Conservation (phyloP, 179 eudicot genomes). For the Corrigiola litoralis region DNA sequence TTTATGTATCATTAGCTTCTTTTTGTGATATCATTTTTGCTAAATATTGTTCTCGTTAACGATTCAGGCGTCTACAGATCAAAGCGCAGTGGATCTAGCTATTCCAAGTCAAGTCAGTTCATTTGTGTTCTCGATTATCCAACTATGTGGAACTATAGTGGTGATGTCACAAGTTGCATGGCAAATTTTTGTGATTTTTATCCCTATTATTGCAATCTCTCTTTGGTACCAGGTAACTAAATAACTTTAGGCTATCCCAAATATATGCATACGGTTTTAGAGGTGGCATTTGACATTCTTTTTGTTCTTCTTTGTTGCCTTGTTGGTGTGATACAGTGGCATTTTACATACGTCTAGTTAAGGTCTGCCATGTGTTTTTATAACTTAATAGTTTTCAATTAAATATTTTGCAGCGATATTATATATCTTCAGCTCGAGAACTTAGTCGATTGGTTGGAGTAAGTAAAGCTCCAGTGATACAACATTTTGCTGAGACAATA, state of each 20-base stretch:
- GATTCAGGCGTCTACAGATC: slow-evolving; percentile 81
- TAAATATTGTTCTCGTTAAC: too few relatives aligned
- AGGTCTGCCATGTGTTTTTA: background rate
- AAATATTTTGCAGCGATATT: slow-evolving; percentile 51
- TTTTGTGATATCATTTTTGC: too few relatives aligned
- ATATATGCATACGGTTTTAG: too few relatives aligned
- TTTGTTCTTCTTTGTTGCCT: too few relatives aligned
- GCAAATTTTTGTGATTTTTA: slow-evolving; percentile 76
- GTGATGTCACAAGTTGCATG: slow-evolving; percentile 85
- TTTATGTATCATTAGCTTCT: too few relatives aligned
- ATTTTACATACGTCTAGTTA: background rate
- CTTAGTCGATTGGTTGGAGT: slow-evolving; percentile 64
- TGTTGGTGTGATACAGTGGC: too few relatives aligned
- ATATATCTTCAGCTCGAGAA: slow-evolving; percentile 80
- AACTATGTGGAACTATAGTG: slow-evolving; percentile 64
- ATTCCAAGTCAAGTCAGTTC: slow-evolving; percentile 40
- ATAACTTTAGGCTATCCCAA: background rate
- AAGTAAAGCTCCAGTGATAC: slow-evolving; percentile 80
- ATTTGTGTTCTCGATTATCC: slow-evolving; percentile 52
- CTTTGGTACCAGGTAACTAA: slow-evolving; percentile 57
- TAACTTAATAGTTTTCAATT: background rate
- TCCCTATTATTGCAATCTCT: slow-evolving; percentile 53
- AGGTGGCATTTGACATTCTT: too few relatives aligned
- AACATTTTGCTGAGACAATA: slow-evolving; percentile 74
- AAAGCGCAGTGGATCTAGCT: slow-evolving; percentile 61